Evolutionary conservation across 2,329 filamentous ascomycete genomes (phyloP).

Genomic region (Penicillium sp.): DNA sequence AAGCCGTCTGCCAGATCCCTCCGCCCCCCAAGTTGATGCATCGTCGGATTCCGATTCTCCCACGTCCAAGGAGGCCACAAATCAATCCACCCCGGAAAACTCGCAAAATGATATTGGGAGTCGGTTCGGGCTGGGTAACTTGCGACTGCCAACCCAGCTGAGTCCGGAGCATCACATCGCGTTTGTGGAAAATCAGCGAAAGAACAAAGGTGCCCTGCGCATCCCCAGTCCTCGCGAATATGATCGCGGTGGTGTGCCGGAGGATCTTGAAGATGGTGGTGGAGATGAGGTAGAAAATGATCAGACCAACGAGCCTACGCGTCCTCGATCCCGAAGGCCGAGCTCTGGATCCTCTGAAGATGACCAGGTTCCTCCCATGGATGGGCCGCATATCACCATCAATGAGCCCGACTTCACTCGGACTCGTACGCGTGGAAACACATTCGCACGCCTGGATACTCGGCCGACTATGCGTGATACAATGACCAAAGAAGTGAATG

Average conservation of each 20-base stretch:
- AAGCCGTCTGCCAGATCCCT: conserved; percentile 16
- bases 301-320: conserved; percentile 18
- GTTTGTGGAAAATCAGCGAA: conserved; percentile 80
- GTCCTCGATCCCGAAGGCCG: conserved; percentile 21
- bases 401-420: conserved; percentile 45
- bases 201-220: conserved; percentile 71
- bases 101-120: conserved; percentile 11
- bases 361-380: conserved; percentile 27
- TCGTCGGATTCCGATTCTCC: conserved; percentile 26
- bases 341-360: conserved; percentile 20
- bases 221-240: conserved; percentile 92
- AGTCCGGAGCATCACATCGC: conserved; percentile 79
- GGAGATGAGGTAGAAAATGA: conserved; percentile 39
- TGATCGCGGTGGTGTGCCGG: conserved; percentile 75
- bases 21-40: conserved; percentile 24
- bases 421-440: conserved; percentile 34
- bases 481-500: conserved; percentile 31
- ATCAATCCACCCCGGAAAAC: conserved; percentile 16
- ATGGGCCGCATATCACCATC: conserved; percentile 47
- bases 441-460: conserved; percentile 41
- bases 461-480: conserved; percentile 34
- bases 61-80: conserved; percentile 20
- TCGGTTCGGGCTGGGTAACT: conserved; percentile 54
- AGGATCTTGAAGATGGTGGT: conserved; percentile 54
- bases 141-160: conserved; percentile 54